Conservation (phyloP, 257 asterid genomes). For the Rubia yunnanensis region DNA sequence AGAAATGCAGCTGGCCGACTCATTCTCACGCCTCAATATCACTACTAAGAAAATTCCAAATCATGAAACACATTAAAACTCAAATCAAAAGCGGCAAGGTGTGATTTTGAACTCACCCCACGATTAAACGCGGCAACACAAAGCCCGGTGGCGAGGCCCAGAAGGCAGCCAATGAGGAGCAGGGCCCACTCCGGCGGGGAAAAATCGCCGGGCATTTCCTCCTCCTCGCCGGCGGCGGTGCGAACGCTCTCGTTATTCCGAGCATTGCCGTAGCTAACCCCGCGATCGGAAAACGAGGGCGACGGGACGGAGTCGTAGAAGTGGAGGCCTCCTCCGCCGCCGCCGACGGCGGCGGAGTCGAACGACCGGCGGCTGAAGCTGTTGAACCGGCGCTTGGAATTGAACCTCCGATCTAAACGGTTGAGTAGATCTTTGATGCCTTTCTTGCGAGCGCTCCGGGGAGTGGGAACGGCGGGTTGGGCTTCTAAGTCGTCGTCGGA, state of each 20-base stretch:
- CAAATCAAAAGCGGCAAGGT: background rate
- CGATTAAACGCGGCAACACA: conserved; percentile 90
- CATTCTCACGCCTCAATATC: background rate
- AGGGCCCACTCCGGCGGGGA: conserved; percentile 99
- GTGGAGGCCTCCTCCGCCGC: conserved; percentile 3
- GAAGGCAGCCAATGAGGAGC: conserved; percentile 83
- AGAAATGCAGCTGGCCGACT: background rate
- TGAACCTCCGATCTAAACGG: conserved; percentile 32
- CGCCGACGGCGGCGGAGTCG: too few relatives aligned
- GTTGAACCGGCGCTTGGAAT: conserved; percentile 23
- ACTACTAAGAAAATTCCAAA: background rate
- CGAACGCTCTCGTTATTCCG: conserved; percentile 13
- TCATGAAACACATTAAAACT: too few relatives aligned
- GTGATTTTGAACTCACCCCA: conserved; percentile 54
- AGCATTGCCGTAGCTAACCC: conserved; percentile 3
- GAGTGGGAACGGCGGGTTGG: conserved; percentile 33
- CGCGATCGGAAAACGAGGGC: conserved; percentile 33
- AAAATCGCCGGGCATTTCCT: conserved; percentile 63
- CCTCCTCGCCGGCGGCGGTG: conserved; percentile 43
- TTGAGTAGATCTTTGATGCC: conserved; percentile 36
- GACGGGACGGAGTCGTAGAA: conserved; percentile 25
- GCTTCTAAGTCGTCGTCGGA: conserved; percentile 67
- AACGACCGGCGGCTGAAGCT: conserved; percentile 13
- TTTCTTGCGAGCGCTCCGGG: conserved; percentile 22
- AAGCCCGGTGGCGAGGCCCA: conserved; percentile 92